These are phyloP conservation scores for Diaporthe velutina DNA, from an alignment of 2,329 filamentous ascomycete genomes.

Conservation along the genomic window DNA sequence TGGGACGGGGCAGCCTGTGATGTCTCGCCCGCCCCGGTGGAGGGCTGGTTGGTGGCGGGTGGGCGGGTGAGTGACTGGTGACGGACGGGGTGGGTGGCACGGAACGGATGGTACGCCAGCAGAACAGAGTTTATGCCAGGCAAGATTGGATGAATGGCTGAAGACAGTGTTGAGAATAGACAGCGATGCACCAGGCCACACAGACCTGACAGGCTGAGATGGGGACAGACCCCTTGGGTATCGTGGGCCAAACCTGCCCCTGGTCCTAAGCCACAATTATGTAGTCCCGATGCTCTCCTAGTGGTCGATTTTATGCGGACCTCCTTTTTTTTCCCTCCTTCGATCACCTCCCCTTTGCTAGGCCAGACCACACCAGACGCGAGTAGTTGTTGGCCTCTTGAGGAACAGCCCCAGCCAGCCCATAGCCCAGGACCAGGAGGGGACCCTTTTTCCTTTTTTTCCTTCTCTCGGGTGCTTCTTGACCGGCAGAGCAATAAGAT, in stretches of 20 bases:
- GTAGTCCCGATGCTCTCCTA: constrained; percentile 24
- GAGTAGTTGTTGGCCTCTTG: constrained; percentile 32
- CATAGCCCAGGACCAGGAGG: constrained; percentile 16
- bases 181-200: background rate
- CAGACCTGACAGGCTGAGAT: background rate
- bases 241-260: constrained; percentile 6
- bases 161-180: constrained; percentile 2
- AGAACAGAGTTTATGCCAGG: constrained; percentile 26
- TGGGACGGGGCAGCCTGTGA: constrained; percentile 20
- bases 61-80: background rate
- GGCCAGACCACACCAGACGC: constrained; percentile 18
- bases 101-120: background rate
- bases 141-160: constrained; percentile 15
- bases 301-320: constrained; percentile 36
- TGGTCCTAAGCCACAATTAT: constrained; percentile 37
- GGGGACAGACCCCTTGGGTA: constrained; percentile 8
- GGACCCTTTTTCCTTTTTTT: constrained; percentile 24
- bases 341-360: constrained; percentile 9
- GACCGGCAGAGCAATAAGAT: constrained; percentile 14
- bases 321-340: constrained; percentile 34
- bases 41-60: constrained; percentile 1
- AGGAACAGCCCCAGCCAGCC: constrained; percentile 24
- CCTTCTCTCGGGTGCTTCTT: constrained; percentile 20
- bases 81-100: background rate
- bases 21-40: constrained; percentile 18